Conservation (phyloP, 768 basidiomycete species). For the Naganishia randhawae region DNA sequence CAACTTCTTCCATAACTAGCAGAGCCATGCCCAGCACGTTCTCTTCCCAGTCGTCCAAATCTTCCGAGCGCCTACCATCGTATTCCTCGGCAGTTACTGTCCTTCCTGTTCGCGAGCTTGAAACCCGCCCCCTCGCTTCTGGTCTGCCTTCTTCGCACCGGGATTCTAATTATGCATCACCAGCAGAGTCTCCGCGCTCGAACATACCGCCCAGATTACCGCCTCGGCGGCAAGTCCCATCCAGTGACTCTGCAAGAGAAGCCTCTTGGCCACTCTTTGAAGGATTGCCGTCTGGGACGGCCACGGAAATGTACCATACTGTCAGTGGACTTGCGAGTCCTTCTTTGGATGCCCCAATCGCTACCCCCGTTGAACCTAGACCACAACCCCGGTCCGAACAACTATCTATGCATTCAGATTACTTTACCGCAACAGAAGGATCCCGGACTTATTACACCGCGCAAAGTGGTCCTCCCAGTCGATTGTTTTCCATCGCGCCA, state of each 20-base stretch:
- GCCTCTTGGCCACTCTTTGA: not conserved
- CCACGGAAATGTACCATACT: not conserved
- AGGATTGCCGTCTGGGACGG: not conserved
- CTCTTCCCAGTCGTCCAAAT: not conserved
- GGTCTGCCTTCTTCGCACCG: not conserved
- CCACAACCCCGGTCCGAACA: not conserved
- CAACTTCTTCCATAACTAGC: not conserved
- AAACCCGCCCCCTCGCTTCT: not conserved
- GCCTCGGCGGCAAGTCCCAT: not conserved
- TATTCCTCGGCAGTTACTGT: slow-evolving; percentile 5
- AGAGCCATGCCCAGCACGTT: not conserved
- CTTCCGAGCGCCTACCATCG: slow-evolving; percentile 11
- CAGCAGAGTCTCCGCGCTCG: not conserved
- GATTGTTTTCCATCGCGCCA: not conserved
- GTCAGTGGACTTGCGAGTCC: not conserved
- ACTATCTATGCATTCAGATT: not conserved
- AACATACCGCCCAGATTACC: not conserved
- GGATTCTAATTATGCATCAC: not conserved
- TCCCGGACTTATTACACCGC: slow-evolving; percentile 6
- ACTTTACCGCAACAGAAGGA: slow-evolving; percentile 23
- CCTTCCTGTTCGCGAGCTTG: not conserved
- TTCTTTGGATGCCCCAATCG: too few relatives aligned
- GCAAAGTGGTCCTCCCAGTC: not conserved
- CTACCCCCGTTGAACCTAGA: not conserved
- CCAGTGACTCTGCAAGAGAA: not conserved